Conservation (phyloP, 495 filamentous ascomycete genomes). For the Penicillium simplicissimum region DNA sequence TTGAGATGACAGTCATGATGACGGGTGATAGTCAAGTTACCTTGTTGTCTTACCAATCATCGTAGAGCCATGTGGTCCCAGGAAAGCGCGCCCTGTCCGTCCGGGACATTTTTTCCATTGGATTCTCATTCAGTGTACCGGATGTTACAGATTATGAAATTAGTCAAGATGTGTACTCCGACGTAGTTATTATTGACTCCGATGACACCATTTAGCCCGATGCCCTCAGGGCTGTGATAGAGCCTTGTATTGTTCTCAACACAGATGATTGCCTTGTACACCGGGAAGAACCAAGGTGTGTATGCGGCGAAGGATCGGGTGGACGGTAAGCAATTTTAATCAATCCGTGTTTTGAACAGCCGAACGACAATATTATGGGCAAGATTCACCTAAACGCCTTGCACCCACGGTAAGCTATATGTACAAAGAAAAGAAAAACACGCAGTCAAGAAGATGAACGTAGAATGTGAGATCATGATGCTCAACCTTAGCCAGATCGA, state of each 20-base stretch:
- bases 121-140: no score
- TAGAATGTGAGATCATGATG: not conserved
- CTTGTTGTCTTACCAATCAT: not conserved
- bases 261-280: no score
- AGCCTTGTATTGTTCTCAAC: no score
- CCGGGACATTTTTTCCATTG: not conserved
- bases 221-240: no score
- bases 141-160: no score
- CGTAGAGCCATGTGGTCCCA: not conserved
- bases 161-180: no score
- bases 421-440: conserved; percentile 1
- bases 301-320: not conserved
- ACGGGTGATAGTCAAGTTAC: not conserved
- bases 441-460: not conserved
- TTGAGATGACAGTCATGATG: not conserved
- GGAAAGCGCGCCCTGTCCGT: not conserved
- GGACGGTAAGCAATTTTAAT: not conserved
- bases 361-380: not conserved
- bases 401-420: conserved; percentile 9
- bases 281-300: not conserved
- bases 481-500: not conserved
- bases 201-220: no score
- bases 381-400: conserved; percentile 9
- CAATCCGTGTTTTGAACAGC: not conserved
- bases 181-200: no score